A percentile compares a stretch with the other conserved stretches of the same genome.
Conservation (phyloP, 331 rosid species). For the Quercus tomentella region DNA sequence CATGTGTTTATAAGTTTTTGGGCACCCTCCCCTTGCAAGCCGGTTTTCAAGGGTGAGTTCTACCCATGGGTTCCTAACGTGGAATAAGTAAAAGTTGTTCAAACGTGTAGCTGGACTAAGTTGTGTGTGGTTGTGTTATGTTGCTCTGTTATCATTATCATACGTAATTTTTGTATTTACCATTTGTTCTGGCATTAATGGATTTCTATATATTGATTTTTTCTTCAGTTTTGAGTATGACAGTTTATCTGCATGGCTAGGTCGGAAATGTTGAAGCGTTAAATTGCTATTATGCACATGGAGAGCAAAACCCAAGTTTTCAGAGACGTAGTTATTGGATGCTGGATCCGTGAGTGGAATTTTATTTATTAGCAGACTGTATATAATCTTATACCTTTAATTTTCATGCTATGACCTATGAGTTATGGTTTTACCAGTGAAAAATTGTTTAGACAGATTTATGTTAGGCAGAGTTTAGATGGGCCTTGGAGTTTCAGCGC, state of each 20-base stretch:
- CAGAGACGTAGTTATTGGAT: conserved; percentile 99
- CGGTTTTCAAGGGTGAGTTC: no score
- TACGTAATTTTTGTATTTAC: neutral
- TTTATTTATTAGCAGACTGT: conserved; percentile 9
- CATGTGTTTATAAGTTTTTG: no score
- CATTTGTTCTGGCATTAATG: conserved; percentile 15
- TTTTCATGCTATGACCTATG: conserved; percentile 1
- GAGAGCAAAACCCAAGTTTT: conserved; percentile 78
- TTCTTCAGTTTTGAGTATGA: conserved; percentile 25
- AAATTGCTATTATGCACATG: conserved; percentile 97
- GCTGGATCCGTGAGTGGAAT: conserved; percentile 82
- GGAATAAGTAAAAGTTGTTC: no score
- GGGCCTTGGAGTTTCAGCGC: neutral
- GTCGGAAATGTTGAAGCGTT: conserved; percentile 86
- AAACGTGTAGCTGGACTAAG: no score
- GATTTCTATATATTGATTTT: conserved; percentile 12
- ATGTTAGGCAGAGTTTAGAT: neutral
- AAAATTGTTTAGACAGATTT: neutral
- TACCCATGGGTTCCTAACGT: no score
- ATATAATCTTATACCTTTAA: conserved; percentile 7
- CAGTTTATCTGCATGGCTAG: conserved; percentile 39
- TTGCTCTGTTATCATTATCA: neutral
- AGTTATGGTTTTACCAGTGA: conserved; percentile 3
- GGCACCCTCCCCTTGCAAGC: no score
- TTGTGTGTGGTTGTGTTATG: no score